Percentiles rank a stretch among this genome's conserved stretches.
Conservation (phyloP, 148 eudicot species). For the Arctostaphylos glauca region DNA sequence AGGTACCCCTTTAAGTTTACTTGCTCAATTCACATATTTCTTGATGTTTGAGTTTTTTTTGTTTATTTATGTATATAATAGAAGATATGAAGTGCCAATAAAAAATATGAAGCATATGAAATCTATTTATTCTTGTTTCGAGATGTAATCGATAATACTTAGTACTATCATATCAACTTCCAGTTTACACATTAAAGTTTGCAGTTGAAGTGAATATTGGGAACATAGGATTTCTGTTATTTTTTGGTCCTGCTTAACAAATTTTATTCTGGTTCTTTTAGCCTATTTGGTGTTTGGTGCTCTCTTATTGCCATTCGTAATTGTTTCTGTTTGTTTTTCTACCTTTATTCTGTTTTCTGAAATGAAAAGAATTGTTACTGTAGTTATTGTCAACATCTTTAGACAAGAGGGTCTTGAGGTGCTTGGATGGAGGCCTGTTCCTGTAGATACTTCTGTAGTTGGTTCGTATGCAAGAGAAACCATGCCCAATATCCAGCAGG, state of each 20-base stretch:
- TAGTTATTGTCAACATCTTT: slow-evolving; percentile 65
- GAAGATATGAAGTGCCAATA: neutral
- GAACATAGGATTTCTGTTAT: neutral
- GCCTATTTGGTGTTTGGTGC: neutral
- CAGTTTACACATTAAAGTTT: neutral
- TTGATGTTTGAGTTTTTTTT: neutral
- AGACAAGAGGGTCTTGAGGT: slow-evolving; percentile 92
- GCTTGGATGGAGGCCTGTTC: slow-evolving; percentile 97
- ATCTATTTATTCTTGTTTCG: slow-evolving; percentile 1
- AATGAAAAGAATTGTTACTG: slow-evolving; percentile 26
- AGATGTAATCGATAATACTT: neutral
- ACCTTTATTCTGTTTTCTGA: slow-evolving; percentile 19
- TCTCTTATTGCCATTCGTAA: neutral
- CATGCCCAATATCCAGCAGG: slow-evolving; percentile 95
- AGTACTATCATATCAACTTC: neutral
- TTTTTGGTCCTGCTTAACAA: neutral
- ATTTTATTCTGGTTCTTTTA: neutral
- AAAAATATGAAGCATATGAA: neutral
- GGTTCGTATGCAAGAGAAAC: slow-evolving; percentile 88
- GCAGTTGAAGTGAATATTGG: neutral
- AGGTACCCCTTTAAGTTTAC: slow-evolving; percentile 39
- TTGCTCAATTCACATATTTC: neutral
- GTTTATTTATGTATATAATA: neutral
- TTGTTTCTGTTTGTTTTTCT: neutral
- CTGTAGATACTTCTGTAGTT: slow-evolving; percentile 68